Conservation (phyloP, 2,329 filamentous ascomycete species). For the Colletotrichum aenigma region DNA sequence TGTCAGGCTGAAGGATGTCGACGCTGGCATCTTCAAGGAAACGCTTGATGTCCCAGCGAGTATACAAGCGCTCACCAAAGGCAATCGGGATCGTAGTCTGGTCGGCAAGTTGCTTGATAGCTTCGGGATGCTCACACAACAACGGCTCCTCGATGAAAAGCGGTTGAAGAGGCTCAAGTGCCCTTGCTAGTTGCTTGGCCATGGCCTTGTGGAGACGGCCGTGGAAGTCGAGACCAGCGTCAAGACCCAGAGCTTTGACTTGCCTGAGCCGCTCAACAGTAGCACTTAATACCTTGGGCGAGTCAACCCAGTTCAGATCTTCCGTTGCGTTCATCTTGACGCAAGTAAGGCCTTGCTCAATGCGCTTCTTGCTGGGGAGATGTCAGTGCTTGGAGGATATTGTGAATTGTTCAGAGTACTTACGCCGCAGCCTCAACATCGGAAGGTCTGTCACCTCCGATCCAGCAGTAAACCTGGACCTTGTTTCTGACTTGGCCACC, state of each 20-base stretch:
- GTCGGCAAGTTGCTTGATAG: constrained; percentile 60
- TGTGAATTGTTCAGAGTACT: constrained; percentile 9
- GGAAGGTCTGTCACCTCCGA: constrained; percentile 67
- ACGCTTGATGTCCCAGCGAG: constrained; percentile 68
- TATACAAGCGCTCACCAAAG: constrained; percentile 68
- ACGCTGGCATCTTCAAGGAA: constrained; percentile 66
- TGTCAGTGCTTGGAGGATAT: background rate
- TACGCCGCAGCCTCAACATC: constrained; percentile 65
- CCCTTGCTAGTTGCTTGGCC: constrained; percentile 69
- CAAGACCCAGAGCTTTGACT: constrained; percentile 68
- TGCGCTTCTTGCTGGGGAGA: constrained; percentile 47
- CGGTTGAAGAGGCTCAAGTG: constrained; percentile 64
- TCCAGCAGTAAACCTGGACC: constrained; percentile 72
- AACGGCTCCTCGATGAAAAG: constrained; percentile 73
- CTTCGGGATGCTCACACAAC: constrained; percentile 64
- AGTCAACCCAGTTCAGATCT: constrained; percentile 71
- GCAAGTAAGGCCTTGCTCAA: constrained; percentile 59
- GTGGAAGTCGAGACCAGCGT: constrained; percentile 73
- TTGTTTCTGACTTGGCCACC: constrained; percentile 70
- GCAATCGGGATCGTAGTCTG: constrained; percentile 66
- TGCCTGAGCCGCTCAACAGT: constrained; percentile 65
- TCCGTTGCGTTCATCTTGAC: constrained; percentile 76
- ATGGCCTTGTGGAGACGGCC: constrained; percentile 72
- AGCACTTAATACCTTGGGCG: constrained; percentile 58
- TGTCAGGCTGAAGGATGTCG: constrained; percentile 71